These are phyloP conservation scores for Rubus parviflorus DNA, from an alignment of 306 rosid genomes.

Conservation along the genomic window DNA sequence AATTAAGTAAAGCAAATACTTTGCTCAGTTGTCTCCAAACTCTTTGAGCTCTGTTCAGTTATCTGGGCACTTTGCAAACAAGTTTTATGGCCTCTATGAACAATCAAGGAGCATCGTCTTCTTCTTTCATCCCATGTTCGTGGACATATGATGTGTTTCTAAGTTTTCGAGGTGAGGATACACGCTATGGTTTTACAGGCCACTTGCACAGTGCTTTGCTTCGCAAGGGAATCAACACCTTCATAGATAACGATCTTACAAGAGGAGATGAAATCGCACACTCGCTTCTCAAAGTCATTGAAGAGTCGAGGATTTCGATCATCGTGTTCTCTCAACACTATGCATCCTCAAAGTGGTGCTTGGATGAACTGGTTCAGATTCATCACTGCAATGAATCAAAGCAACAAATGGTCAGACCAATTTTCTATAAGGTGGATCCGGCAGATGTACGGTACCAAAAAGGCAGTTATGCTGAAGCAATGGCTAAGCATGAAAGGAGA, in stretches of 20 bases:
- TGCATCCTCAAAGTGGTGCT: not conserved
- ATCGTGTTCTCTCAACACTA: not conserved
- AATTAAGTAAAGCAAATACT: too few species aligned
- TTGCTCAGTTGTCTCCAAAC: not conserved
- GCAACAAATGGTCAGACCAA: conserved; percentile 11
- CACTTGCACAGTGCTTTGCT: too few species aligned
- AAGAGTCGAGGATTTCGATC: not conserved
- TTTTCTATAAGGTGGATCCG: conserved; percentile 7
- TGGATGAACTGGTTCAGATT: not conserved
- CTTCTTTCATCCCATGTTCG: not conserved
- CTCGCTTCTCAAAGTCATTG: not conserved
- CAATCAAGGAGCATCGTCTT: not conserved
- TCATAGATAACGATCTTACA: too few species aligned
- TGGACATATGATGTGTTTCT: too few species aligned
- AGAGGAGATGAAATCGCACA: too few species aligned
- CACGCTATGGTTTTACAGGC: too few species aligned
- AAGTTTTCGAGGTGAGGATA: too few species aligned
- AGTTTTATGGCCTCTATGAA: not conserved
- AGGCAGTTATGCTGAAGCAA: not conserved
- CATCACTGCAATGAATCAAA: not conserved
- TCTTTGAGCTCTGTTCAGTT: not conserved
- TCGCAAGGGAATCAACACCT: not conserved
- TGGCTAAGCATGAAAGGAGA: not conserved
- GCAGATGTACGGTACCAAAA: not conserved
- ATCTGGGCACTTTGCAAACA: not conserved